A percentile compares a stretch with the other conserved stretches of the same genome.
Conservation (phyloP, 192 early-diverging fungal species). For the Backusella westeae region DNA sequence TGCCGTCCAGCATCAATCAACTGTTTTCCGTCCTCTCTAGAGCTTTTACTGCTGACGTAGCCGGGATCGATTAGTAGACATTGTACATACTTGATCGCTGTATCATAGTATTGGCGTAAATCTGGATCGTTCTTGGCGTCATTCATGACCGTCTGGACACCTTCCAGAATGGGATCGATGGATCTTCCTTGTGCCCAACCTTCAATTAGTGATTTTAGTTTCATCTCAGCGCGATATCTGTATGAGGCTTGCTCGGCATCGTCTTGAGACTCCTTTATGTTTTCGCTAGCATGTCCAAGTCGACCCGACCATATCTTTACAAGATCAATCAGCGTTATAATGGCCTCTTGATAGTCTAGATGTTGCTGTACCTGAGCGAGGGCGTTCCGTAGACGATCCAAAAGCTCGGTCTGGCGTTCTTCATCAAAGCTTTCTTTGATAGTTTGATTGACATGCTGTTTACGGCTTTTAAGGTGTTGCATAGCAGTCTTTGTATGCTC, state of each 20-base stretch:
- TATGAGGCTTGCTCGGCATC: slow-evolving; percentile 2
- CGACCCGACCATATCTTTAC: slow-evolving; percentile 34
- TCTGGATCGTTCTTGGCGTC: slow-evolving; percentile 22
- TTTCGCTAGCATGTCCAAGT: neutral
- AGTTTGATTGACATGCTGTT: neutral
- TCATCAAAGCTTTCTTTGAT: slow-evolving; percentile 25
- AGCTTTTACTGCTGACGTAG: slow-evolving; percentile 22
- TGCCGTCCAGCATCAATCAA: slow-evolving; percentile 27
- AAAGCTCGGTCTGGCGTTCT: slow-evolving; percentile 30
- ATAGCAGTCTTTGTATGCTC: neutral
- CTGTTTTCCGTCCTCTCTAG: slow-evolving; percentile 19
- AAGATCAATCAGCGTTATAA: slow-evolving; percentile 29
- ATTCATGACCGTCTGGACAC: slow-evolving; percentile 23
- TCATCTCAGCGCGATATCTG: slow-evolving; percentile 31
- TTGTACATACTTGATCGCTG: slow-evolving; percentile 21
- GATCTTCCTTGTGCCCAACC: slow-evolving; percentile 42
- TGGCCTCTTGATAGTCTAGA: slow-evolving; percentile 38
- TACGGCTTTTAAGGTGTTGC: neutral
- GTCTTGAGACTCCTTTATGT: neutral
- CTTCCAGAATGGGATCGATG: slow-evolving; percentile 34
- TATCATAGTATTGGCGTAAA: slow-evolving; percentile 26
- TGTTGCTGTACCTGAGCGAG: slow-evolving; percentile 39
- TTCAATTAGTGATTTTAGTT: slow-evolving; percentile 39
- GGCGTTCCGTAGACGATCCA: slow-evolving; percentile 32
- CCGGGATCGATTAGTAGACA: slow-evolving; percentile 34